Evolutionary conservation across 306 rosid genomes (phyloP), one percentile per base, ranked within the genome.

Genomic region (Lathyrus tuberosus): DNA sequence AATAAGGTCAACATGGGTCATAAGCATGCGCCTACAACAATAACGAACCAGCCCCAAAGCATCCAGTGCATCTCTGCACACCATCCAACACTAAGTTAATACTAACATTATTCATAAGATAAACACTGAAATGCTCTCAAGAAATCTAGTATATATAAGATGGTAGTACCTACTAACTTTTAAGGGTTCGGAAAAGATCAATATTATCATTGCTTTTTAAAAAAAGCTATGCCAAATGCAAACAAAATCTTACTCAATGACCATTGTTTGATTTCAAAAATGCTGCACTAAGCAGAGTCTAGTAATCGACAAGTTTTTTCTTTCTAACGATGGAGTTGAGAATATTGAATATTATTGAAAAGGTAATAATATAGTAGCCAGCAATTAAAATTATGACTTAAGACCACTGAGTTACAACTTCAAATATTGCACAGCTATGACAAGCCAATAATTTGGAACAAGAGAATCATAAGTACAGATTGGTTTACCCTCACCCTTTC

Each of bases 1-100:
- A 31, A 94, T 91, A 74, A 94, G 97, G 63, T 94, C 99, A 28
- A 91, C 99, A 47, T 91, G 97, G 46, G 99, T 94, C 99, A 94
- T 91, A 58, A 94, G 97, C 99, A 91, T 94, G 18, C 97, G 82
- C 70, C 99, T 84, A 67, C 97, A 94, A 72, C 97, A 94, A 53
- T 91, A 94, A 24, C 96, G 96, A 78, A 94, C 96, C 84, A 94
- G 78, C 8, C 88, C 89, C 89, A 94, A 63, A 8, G 92, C 95
- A 88, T 94, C 97, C 57, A 94, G 88, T 14, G 97, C 99, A 76
- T 94, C 96, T 61, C 96, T 94, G 84, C 69, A 84, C 31, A 62
- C 46, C 78, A 78, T 48, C 54, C 79, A 78, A 31, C 70, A 74
- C 8, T 3, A 61, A 42, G 56, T 78, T 22, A 80, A 13, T 58